Conservation (phyloP, 2,329 filamentous ascomycete species). For the Fusarium subtropicale region DNA sequence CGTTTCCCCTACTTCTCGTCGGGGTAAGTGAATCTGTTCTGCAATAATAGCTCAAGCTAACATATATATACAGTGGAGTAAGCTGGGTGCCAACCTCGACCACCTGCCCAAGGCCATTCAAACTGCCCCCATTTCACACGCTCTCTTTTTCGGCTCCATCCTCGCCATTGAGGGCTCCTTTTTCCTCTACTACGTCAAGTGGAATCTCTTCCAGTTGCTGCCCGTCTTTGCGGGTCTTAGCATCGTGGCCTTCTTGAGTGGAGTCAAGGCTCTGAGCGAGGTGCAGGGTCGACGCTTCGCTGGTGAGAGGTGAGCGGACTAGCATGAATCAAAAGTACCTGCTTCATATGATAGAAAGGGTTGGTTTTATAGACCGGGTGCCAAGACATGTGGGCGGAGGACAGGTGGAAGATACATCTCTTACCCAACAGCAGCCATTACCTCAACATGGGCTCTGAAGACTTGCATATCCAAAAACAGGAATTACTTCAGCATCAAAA, state of each 20-base stretch:
- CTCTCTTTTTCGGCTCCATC: slow-evolving; percentile 87
- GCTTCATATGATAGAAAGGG: slow-evolving; percentile 21
- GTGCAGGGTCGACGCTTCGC: slow-evolving; percentile 89
- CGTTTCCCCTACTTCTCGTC: slow-evolving; percentile 78
- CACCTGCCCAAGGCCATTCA: slow-evolving; percentile 81
- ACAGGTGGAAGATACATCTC: slow-evolving; percentile 4
- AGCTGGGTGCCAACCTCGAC: slow-evolving; percentile 83
- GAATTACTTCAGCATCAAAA: slow-evolving; percentile 14
- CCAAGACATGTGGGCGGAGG: background rate
- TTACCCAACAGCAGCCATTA: slow-evolving; percentile 3
- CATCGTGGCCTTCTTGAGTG: slow-evolving; percentile 82
- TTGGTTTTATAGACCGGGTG: background rate
- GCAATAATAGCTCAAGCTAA: slow-evolving; percentile 33
- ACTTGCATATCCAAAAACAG: slow-evolving; percentile 3
- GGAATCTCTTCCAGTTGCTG: slow-evolving; percentile 91
- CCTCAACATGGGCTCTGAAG: background rate
- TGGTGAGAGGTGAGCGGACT: slow-evolving; percentile 67
- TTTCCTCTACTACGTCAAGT: slow-evolving; percentile 91
- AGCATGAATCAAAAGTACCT: slow-evolving; percentile 1
- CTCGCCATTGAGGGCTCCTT: slow-evolving; percentile 90
- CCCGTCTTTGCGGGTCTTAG: slow-evolving; percentile 77
- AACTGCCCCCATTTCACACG: slow-evolving; percentile 82
- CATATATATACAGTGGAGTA: slow-evolving; percentile 71
- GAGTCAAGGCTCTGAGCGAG: slow-evolving; percentile 89
- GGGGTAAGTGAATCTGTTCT: slow-evolving; percentile 63